phyloP scores from a whole-genome alignment of 306 rosid species.

The Vigna radiata region DNA sequence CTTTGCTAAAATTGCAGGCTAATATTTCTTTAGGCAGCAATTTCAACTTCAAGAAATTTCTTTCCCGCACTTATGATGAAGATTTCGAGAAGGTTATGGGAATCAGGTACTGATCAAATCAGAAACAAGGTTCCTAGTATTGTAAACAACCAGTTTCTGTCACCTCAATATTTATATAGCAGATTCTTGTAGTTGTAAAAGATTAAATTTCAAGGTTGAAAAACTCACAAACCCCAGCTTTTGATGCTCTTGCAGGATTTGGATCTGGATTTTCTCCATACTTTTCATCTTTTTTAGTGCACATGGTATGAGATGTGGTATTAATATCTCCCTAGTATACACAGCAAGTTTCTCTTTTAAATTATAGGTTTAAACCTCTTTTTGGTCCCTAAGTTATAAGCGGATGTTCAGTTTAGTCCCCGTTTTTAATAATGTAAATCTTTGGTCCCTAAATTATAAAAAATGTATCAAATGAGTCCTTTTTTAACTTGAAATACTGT shows the following conservation, averaged over 20 bases:
- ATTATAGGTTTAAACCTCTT: too few species aligned
- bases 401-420: too few species aligned
- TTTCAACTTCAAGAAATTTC: conserved; percentile 70
- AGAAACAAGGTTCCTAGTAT: neutral
- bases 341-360: too few species aligned
- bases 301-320: conserved; percentile 51
- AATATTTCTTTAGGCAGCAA: conserved; percentile 55
- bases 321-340: neutral
- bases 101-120: conserved; percentile 51
- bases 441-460: too few species aligned
- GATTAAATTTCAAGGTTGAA: conserved; percentile 6
- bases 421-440: too few species aligned
- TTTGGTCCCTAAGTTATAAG: too few species aligned
- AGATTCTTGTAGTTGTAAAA: neutral
- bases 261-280: conserved; percentile 69
- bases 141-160: neutral
- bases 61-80: conserved; percentile 63
- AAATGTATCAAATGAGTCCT: too few species aligned
- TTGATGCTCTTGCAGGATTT: conserved; percentile 56
- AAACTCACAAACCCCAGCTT: conserved; percentile 13
- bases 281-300: conserved; percentile 67
- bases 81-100: conserved; percentile 70
- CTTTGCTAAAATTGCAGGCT: conserved; percentile 51
- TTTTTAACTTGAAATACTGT: too few species aligned
- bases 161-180: neutral